Conservation (phyloP, 208 protist genomes). For the Wallacemonas rigidus region DNA sequence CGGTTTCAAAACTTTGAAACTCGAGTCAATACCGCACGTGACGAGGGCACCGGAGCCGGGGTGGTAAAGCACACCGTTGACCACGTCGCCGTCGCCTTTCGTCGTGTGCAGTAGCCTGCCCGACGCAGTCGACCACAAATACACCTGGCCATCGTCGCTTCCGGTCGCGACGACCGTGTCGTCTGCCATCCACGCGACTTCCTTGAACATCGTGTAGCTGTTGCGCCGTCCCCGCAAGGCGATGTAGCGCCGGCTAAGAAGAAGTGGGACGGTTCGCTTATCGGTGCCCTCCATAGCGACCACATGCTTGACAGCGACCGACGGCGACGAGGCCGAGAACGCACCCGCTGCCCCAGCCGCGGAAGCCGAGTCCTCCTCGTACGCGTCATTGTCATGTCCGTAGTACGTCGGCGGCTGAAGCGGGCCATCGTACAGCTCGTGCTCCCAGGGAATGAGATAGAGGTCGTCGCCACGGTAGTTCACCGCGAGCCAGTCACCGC, state of each 20-base stretch:
- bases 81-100: slow-evolving; percentile 39
- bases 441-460: slow-evolving; percentile 42
- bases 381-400: not conserved
- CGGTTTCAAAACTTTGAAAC: slow-evolving; percentile 38
- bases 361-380: not conserved
- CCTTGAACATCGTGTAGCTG: slow-evolving; percentile 55
- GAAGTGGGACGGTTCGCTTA: slow-evolving; percentile 13
- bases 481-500: slow-evolving; percentile 46
- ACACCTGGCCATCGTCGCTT: slow-evolving; percentile 45
- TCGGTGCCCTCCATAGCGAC: slow-evolving; percentile 1
- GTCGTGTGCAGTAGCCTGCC: slow-evolving; percentile 39
- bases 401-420: not conserved
- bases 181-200: slow-evolving; percentile 54
- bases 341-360: not conserved
- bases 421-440: slow-evolving; percentile 4
- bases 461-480: slow-evolving; percentile 46
- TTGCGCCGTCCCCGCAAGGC: slow-evolving; percentile 34
- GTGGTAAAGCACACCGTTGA: slow-evolving; percentile 48
- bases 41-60: slow-evolving; percentile 20
- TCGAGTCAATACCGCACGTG: slow-evolving; percentile 51
- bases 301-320: not conserved
- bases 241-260: slow-evolving; percentile 12
- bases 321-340: not conserved
- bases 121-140: slow-evolving; percentile 44
- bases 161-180: slow-evolving; percentile 55